Base-by-base conservation (phyloP, 257 asterid species). In the Solanum appendiculatum region DNA sequence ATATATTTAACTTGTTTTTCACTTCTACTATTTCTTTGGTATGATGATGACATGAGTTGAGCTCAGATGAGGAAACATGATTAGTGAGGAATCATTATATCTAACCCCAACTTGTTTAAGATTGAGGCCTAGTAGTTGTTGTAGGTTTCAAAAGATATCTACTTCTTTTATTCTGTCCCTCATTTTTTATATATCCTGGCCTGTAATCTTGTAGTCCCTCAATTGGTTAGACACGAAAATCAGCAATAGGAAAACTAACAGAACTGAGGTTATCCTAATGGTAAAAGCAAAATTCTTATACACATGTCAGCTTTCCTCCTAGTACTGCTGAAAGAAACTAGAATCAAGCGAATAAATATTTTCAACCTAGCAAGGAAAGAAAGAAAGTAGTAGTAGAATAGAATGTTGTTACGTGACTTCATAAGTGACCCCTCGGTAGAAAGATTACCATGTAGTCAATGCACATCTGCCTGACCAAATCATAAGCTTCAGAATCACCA, bases 381-480 rank as follows among this genome's bases (percentile, higher is more conserved):
- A 75, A 20, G 85, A 46, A 74, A 74, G 34, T 46, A 80, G 37
- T 16, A 29, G 69, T n/a, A 60, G 20, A 80, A 29, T 80, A 34
- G 46, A 75, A 44, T 78, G 34, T 44, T 25, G 63, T 15, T 42
- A 75, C n/a, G 29, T 31, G n/a, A 78, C 66, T 46, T 44, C 85
- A 80, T 9, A 51, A 80, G 27, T 29, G 42, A 46, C 66, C 5
- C 29, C 85, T 80, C 14, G 11, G 37, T 80, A 80, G 85, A 80
- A 80, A 80, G 46, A 91, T 29, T 97, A 97, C 99, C 99, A 97
- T 95, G 92, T 97, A 97, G 89, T 97, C 99, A 70, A 97, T 95
- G 96, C 98, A 97, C 98, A 97, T 92, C 95, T 97, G 99, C 92
- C 99, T 95, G 89, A 92, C 98, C 97, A 92, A 89, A 92, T 94